phyloP scores from a whole-genome alignment of 768 basidiomycete species.

The Trametes maxima region DNA sequence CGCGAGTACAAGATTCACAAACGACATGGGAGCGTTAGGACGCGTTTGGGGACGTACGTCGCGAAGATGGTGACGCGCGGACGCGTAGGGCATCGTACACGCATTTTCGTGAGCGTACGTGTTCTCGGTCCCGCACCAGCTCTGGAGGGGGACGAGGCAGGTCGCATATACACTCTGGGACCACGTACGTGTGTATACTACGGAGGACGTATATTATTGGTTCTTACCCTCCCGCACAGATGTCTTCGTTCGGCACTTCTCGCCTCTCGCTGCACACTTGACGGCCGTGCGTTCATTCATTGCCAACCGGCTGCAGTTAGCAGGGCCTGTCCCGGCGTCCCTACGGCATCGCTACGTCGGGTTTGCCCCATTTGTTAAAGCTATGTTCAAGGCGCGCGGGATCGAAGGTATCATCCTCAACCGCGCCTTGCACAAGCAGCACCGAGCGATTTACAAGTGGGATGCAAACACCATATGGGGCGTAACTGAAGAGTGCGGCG shows the following conservation, averaged over 20 bases:
- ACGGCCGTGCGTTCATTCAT: constrained; percentile 40
- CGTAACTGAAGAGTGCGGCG: constrained; percentile 27
- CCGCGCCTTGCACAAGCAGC: constrained; percentile 43
- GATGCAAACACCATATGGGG: constrained; percentile 42
- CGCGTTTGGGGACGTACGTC: constrained; percentile 33
- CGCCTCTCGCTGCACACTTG: constrained; percentile 37
- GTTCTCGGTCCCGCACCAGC: constrained; percentile 36
- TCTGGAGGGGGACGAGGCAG: constrained; percentile 28
- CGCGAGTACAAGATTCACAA: constrained; percentile 38
- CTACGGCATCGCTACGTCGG: constrained; percentile 42
- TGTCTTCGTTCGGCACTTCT: constrained; percentile 41
- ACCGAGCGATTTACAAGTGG: constrained; percentile 43
- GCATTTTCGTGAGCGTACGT: constrained; percentile 31
- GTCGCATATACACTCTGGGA: constrained; percentile 43
- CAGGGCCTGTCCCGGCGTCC: constrained; percentile 44
- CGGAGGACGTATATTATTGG: background rate
- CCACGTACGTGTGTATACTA: constrained; percentile 33
- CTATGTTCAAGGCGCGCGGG: constrained; percentile 43
- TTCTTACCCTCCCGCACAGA: constrained; percentile 26
- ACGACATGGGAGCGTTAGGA: constrained; percentile 33
- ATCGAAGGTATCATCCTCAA: constrained; percentile 42
- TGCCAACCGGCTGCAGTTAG: constrained; percentile 46
- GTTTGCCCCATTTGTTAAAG: constrained; percentile 43
- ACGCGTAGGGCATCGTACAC: constrained; percentile 32
- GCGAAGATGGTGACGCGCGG: constrained; percentile 31